Conservation (phyloP, 305 asterid species). For the Fraxinus platypoda region DNA sequence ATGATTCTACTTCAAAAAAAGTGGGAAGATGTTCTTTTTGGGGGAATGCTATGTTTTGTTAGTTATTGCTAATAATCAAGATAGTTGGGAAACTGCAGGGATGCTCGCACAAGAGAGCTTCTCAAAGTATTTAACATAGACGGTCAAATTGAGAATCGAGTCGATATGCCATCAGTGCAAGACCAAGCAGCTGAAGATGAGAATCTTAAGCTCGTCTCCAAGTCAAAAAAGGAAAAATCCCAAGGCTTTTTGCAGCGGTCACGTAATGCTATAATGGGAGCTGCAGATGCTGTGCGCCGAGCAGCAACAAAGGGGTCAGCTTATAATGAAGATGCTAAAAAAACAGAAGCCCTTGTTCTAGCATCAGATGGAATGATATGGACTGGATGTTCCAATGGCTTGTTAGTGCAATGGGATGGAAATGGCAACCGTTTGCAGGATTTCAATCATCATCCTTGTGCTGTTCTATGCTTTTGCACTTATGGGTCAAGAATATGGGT, state of each 20-base stretch:
- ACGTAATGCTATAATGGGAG: constrained; percentile 89
- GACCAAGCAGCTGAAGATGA: constrained; percentile 80
- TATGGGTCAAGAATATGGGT: constrained; percentile 85
- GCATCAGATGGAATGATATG: constrained; percentile 83
- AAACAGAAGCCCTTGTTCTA: constrained; percentile 72
- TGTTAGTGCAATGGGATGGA: constrained; percentile 89
- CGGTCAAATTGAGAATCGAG: constrained; percentile 80
- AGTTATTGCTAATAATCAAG: constrained; percentile 22
- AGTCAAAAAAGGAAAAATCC: constrained; percentile 84
- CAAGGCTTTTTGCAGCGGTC: constrained; percentile 88
- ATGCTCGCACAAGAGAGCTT: constrained; percentile 87
- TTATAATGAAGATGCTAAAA: constrained; percentile 64
- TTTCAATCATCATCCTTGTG: constrained; percentile 75
- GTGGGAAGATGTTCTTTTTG: not conserved
- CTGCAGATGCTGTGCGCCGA: constrained; percentile 92
- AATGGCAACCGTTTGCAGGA: constrained; percentile 84
- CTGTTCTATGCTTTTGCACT: constrained; percentile 66
- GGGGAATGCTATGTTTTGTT: not conserved
- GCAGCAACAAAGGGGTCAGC: constrained; percentile 83
- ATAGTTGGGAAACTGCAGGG: constrained; percentile 54
- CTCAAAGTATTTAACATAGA: constrained; percentile 77
- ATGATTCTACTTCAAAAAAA: not conserved
- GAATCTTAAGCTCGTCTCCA: constrained; percentile 60
- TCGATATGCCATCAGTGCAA: constrained; percentile 53
- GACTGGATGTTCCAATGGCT: constrained; percentile 85